Percentiles rank a stretch among this genome's conserved stretches.
Evolutionary conservation across 306 rosid genomes (phyloP).

Genomic region (Citrullus colocynthis): DNA sequence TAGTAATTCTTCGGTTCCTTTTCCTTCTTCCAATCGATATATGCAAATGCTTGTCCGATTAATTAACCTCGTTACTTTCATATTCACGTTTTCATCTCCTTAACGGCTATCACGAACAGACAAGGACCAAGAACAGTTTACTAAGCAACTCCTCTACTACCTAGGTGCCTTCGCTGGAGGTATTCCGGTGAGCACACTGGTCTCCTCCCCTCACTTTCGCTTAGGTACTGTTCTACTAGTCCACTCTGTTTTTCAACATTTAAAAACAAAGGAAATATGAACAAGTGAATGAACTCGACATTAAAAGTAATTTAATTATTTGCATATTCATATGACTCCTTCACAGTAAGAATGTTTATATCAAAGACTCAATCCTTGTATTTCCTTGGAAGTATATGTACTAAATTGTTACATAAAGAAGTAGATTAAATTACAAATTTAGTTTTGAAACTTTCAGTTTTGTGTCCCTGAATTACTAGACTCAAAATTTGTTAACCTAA

Average conservation of each 20-base stretch:
- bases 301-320: not conserved
- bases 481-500: too few relatives aligned
- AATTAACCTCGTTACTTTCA: not conserved
- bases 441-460: too few relatives aligned
- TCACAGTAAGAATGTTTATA: not conserved
- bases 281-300: not conserved
- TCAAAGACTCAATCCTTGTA: not conserved
- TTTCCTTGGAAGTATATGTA: not conserved
- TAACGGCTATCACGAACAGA: constrained; percentile 22
- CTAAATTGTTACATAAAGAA: not conserved
- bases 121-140: constrained; percentile 92
- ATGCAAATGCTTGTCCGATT: not conserved
- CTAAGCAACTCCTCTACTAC: constrained; percentile 82
- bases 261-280: not conserved
- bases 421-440: too few relatives aligned
- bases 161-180: constrained; percentile 86
- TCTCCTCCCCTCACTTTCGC: constrained; percentile 42
- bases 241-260: constrained; percentile 33
- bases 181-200: constrained; percentile 99
- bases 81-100: not conserved
- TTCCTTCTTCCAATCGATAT: not conserved
- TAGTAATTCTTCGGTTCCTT: constrained; percentile 31
- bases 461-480: too few relatives aligned
- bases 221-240: constrained; percentile 34
- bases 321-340: not conserved